Conservation (phyloP, 2,329 filamentous ascomycete species). For the Lomentospora prolificans region DNA sequence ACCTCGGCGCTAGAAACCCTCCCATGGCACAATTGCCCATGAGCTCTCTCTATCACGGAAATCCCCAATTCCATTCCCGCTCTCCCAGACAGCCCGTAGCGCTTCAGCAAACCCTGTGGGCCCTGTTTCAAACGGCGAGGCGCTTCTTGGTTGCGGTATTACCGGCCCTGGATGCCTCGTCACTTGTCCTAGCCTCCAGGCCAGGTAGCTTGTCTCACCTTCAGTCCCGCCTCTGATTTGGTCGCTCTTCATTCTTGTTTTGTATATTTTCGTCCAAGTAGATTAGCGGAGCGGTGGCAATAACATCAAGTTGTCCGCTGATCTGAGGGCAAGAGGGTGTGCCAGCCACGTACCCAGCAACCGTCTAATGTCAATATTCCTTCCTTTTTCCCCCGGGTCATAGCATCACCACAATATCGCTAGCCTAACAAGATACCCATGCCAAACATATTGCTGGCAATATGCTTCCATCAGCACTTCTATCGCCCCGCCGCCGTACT, state of each 20-base stretch:
- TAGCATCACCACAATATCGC: too few species aligned
- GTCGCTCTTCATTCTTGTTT: background rate
- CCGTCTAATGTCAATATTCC: too few species aligned
- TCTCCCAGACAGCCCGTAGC: background rate
- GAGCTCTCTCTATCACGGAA: background rate
- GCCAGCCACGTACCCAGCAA: too few species aligned
- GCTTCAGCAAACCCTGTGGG: background rate
- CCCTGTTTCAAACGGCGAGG: background rate
- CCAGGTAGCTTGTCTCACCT: background rate
- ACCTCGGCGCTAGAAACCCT: background rate
- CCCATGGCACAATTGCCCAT: too few species aligned
- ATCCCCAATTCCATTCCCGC: background rate
- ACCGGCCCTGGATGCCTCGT: background rate
- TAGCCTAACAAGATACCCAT: too few species aligned
- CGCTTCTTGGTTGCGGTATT: background rate
- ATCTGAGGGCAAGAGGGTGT: background rate
- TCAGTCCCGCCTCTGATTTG: background rate
- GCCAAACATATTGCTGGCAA: too few species aligned
- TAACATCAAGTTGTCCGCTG: background rate
- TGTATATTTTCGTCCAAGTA: background rate
- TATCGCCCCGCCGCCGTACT: too few species aligned
- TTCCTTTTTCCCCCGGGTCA: too few species aligned
- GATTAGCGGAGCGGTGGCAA: background rate
- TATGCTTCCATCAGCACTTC: too few species aligned
- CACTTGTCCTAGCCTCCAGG: background rate